Evolutionary conservation across 495 filamentous ascomycete genomes (phyloP).

Genomic region (Jackrogersella minutella): DNA sequence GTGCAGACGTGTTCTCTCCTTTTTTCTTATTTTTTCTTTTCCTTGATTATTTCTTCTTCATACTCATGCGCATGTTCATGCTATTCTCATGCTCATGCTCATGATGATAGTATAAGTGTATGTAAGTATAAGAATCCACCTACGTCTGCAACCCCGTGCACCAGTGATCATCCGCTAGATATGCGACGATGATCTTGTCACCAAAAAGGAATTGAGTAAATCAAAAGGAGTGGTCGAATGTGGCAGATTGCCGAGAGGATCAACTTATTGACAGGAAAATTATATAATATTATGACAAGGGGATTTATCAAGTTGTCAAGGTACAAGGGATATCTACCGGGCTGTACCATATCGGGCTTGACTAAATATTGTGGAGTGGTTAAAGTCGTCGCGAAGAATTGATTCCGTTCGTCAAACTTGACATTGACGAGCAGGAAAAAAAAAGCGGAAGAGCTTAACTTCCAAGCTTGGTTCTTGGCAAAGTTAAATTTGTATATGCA

Average conservation of each 20-base stretch:
- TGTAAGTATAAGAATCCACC: too few species aligned
- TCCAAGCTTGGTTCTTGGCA: too few species aligned
- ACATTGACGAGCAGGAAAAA: slow-evolving; percentile 16
- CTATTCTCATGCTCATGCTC: too few species aligned
- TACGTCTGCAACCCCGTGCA: too few species aligned
- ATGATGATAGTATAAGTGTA: slow-evolving; percentile 2
- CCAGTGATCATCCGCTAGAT: slow-evolving; percentile 8
- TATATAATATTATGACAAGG: slow-evolving; percentile 28
- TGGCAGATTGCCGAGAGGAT: slow-evolving; percentile 39
- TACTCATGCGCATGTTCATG: too few species aligned
- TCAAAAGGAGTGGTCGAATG: slow-evolving; percentile 35
- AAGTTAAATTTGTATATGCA: slow-evolving; percentile 37
- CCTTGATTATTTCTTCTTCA: too few species aligned
- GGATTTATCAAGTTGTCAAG: too few species aligned
- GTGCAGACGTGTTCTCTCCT: too few species aligned
- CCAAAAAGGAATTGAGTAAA: slow-evolving; percentile 24
- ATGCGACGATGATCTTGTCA: slow-evolving; percentile 27
- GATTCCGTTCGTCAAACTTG: too few species aligned
- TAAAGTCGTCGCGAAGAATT: slow-evolving; percentile 26
- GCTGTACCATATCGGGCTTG: slow-evolving; percentile 21
- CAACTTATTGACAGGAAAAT: slow-evolving; percentile 26
- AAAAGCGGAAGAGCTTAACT: not conserved
- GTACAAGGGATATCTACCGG: slow-evolving; percentile 27
- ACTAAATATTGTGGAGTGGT: slow-evolving; percentile 23
- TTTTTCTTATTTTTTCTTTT: slow-evolving; percentile 12